Percentiles rank a stretch among this genome's conserved stretches.
phyloP scores from a whole-genome alignment of 176 grass and related monocot species.

The Oryza meridionalis region DNA sequence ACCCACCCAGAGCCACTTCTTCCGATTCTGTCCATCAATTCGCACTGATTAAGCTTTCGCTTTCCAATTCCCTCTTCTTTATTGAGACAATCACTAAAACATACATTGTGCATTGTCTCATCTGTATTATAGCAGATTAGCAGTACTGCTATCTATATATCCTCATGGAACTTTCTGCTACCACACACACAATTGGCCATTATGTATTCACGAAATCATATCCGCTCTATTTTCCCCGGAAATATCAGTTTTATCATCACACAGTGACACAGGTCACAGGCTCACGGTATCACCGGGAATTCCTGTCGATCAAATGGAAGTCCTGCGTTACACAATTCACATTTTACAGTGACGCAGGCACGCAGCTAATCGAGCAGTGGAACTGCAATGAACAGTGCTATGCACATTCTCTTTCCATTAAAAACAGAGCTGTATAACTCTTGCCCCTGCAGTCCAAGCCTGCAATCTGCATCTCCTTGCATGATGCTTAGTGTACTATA shows the following conservation, averaged over 20 bases:
- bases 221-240: not conserved
- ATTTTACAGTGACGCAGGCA: conserved; percentile 14
- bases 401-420: not conserved
- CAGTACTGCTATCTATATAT: not conserved
- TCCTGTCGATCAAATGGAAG: conserved; percentile 3
- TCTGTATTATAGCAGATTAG: not conserved
- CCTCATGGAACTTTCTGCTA: not conserved
- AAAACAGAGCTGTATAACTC: conserved; percentile 34
- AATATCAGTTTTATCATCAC: too few species aligned
- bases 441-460: conserved; percentile 38
- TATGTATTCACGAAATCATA: not conserved
- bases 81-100: not conserved
- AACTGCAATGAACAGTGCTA: conserved; percentile 2
- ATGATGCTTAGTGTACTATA: too few species aligned
- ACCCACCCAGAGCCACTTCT: not conserved
- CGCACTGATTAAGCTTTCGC: conserved; percentile 3
- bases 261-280: too few species aligned
- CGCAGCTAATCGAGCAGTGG: conserved; percentile 18
- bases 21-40: not conserved
- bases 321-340: too few species aligned
- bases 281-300: conserved; percentile 3
- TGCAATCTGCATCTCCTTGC: conserved; percentile 17
- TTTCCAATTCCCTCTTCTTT: conserved; percentile 7
- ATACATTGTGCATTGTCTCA: not conserved
- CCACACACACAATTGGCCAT: not conserved